Base-by-base conservation (phyloP, 2,329 filamentous ascomycete genomes). In the Aspergillus hiratsukae region DNA sequence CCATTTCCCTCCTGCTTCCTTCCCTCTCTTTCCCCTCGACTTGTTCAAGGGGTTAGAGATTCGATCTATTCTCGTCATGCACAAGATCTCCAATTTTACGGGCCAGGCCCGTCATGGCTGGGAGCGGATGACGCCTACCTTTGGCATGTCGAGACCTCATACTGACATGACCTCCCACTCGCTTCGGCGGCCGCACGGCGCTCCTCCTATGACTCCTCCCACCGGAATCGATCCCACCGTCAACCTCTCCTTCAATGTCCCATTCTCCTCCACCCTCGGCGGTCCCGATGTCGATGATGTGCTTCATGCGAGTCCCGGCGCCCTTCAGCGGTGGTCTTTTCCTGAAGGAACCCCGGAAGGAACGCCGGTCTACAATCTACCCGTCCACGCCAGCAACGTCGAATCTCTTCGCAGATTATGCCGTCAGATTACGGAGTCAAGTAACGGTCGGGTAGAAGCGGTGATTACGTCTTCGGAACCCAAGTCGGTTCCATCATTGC, bases 201-300 rank as follows among this genome's bases (percentile, higher is more conserved):
- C 72, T 57, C 71, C 73, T 35, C 78, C 78, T 21, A 78, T 85
- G 70, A 81, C 86, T 66, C 86, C 88, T 63, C 85, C 88, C 57
- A 86, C 88, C 62, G 81, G 87, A 61, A 83, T 87, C 70, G 89
- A 93, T 72, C 81, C 87, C 52, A 86, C 86, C 63, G 90, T 97
- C 75, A 91, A 95, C 75, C 88, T 96, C 73, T 93, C 91, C 63
- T 97, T 99, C 86, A 97, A 97, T 72, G 89, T 99, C 50, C 94
- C 94, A 59, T 97, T 97, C 77, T 87, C 91, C 65, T 96, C 90
- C 62, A 93, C 93, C 68, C 86, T 99, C 59, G 85, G 90, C 61
- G 94, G 94, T 35, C 94, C 94, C 61, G 91, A 97, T 69, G 89
- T 89, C 64, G 91, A 97, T 75, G 92, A 97, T 75, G 90, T 99